Base-by-base conservation (phyloP, 331 rosid species). In the Phaseolus coccineus region DNA sequence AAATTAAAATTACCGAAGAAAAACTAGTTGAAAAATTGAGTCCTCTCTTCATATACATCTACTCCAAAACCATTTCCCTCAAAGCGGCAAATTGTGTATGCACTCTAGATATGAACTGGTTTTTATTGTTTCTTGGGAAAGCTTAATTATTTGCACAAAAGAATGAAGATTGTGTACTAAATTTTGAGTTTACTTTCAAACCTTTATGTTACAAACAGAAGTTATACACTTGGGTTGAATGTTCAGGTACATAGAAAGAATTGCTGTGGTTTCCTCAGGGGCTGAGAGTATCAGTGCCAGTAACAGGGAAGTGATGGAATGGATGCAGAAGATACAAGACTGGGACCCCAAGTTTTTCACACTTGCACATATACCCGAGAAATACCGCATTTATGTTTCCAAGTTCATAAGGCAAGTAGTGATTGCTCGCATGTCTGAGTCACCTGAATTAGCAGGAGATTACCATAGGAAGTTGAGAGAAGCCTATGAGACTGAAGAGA, bases 241-340 rank as follows among this genome's bases (percentile, higher is more conserved):
- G 67, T 87, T 82, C 90, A 95, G 99, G 88, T 95, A 95, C 77
- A 86, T 95, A 25, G 99, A 95, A 84, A 90, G 97, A 84, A 91
- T 95, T 78, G 97, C 98, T 5, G 68, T 76, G 6, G 89, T 93
- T 61, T 91, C 98, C 12, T 69, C 93, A 2, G 92, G 97, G 59
- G 37, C 64, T 31, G 93, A 84, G 64, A 74, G 71, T n/a, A 77
- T 85, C 53, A 64, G 83, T 77, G 44, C 59, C 4, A 88, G 87
- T 62, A 78, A 85, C 56, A 73, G 83, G 73, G 94, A 91, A 89
- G 96, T 88, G 52, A 81, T 85, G 31, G 93, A 87, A 68, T 96
- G 96, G 99, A 96, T 96, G 97, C 91, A 87, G 67, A 90, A 79
- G 86, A 91, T 93, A 86, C 92, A 91, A 90, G 88, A 88, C 10